phyloP scores from a whole-genome alignment of 306 rosid species.

The Sphenostylis stenocarpa region DNA sequence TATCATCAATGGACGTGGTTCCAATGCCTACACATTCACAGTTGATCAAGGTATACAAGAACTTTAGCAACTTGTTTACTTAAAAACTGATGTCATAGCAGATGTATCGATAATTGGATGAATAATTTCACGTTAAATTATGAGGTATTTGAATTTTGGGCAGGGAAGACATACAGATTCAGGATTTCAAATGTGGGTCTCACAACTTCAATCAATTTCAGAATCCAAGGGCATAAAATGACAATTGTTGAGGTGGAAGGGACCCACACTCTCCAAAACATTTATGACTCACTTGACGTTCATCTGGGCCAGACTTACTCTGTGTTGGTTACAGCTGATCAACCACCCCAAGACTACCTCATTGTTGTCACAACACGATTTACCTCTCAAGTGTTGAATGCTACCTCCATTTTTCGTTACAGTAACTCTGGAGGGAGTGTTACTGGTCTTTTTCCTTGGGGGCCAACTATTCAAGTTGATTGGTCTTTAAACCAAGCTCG shows the following conservation, averaged over 20 bases:
- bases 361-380: slow-evolving; percentile 74
- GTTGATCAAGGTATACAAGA: slow-evolving; percentile 70
- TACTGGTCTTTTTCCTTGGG: slow-evolving; percentile 68
- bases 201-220: slow-evolving; percentile 69
- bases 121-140: background rate
- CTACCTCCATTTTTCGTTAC: slow-evolving; percentile 69
- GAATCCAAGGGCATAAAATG: slow-evolving; percentile 88
- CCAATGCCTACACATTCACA: slow-evolving; percentile 53
- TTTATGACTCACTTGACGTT: slow-evolving; percentile 74
- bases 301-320: slow-evolving; percentile 84
- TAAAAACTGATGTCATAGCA: background rate
- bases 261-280: slow-evolving; percentile 74
- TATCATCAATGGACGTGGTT: slow-evolving; percentile 75
- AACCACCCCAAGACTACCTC: slow-evolving; percentile 66
- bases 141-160: slow-evolving; percentile 24
- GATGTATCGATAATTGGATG: slow-evolving; percentile 3
- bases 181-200: slow-evolving; percentile 86
- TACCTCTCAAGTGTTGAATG: slow-evolving; percentile 56
- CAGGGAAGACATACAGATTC: slow-evolving; percentile 83
- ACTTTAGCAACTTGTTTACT: background rate
- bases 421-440: slow-evolving; percentile 60
- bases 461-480: slow-evolving; percentile 66
- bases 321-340: slow-evolving; percentile 82
- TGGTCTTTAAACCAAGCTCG: slow-evolving; percentile 89
- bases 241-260: slow-evolving; percentile 89